Evolutionary conservation across 345 rosid genomes (phyloP).

Genomic region (Ceriops decandra): DNA sequence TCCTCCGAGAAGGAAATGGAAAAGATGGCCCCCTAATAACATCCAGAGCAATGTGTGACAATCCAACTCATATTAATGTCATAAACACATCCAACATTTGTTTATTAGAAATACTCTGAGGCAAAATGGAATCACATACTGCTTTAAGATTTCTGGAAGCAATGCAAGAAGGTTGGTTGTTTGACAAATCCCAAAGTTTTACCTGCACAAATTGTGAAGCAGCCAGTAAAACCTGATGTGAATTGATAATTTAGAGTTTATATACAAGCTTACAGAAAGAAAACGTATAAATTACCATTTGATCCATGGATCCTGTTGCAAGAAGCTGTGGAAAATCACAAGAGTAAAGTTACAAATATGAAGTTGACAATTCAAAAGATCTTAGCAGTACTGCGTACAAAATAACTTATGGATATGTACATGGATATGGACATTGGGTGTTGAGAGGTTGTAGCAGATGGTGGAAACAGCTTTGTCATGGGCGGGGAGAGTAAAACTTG

Average conservation of each 20-base stretch:
- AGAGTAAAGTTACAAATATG: not conserved
- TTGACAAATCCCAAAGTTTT: conserved; percentile 82
- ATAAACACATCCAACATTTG: not conserved
- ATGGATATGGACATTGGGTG: conserved; percentile 36
- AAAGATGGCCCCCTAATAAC: conserved; percentile 71
- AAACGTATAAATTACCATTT: conserved; percentile 24
- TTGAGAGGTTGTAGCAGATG: conserved; percentile 52
- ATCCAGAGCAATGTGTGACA: conserved; percentile 1
- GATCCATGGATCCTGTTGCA: conserved; percentile 45
- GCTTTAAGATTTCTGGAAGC: conserved; percentile 60
- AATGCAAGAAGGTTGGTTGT: conserved; percentile 72
- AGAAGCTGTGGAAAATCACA: conserved; percentile 32
- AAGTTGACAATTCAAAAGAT: not conserved
- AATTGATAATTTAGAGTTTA: not conserved
- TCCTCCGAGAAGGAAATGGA: conserved; percentile 73
- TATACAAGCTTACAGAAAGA: conserved; percentile 1
- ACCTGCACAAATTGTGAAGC: conserved; percentile 39
- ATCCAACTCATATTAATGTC: not conserved
- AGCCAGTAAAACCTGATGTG: not conserved
- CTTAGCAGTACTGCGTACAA: not conserved
- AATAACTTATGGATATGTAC: conserved; percentile 13
- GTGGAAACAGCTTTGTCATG: conserved; percentile 83
- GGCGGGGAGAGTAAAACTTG: conserved; percentile 75
- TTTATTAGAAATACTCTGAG: not conserved
- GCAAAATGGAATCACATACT: conserved; percentile 34